Percentiles rank a stretch among this genome's conserved stretches.
Conservation (phyloP, 176 grass and related monocot genomes). For the Echinochloa phyllopogon region DNA sequence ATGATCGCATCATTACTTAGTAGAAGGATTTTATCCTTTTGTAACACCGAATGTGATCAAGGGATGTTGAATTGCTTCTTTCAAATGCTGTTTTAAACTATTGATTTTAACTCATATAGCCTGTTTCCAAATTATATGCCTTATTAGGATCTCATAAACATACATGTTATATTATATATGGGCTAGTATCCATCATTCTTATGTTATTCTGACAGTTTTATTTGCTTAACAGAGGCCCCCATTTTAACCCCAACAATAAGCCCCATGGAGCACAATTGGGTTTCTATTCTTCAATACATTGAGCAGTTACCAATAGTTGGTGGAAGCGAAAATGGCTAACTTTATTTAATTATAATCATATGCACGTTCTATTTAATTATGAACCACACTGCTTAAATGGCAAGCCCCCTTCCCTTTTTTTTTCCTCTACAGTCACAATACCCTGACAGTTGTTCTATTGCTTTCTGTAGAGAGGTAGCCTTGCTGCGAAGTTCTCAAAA, state of each 20-base stretch:
- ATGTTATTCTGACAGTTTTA: neutral
- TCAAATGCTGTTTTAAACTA: neutral
- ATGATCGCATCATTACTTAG: slow-evolving; percentile 4
- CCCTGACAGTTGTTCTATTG: slow-evolving; percentile 30
- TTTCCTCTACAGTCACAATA: neutral
- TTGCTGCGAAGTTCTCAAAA: slow-evolving; percentile 76
- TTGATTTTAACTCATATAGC: too few species aligned
- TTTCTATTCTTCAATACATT: slow-evolving; percentile 32
- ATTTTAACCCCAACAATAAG: slow-evolving; percentile 73
- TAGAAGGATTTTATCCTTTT: neutral
- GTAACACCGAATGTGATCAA: neutral
- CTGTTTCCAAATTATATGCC: too few species aligned
- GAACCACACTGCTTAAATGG: neutral
- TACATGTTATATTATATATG: neutral
- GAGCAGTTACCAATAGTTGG: slow-evolving; percentile 16
- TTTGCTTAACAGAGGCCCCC: slow-evolving; percentile 57
- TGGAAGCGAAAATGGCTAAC: neutral
- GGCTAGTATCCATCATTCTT: neutral
- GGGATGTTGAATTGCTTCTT: neutral
- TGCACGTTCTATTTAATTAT: slow-evolving; percentile 17
- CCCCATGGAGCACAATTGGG: slow-evolving; percentile 64
- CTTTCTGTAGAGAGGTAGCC: slow-evolving; percentile 76
- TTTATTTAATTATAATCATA: slow-evolving; percentile 9
- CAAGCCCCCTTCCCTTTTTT: too few species aligned
- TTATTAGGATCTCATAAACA: neutral